Conservation (phyloP, 768 basidiomycete genomes). For the Cubamyces lactineus region DNA sequence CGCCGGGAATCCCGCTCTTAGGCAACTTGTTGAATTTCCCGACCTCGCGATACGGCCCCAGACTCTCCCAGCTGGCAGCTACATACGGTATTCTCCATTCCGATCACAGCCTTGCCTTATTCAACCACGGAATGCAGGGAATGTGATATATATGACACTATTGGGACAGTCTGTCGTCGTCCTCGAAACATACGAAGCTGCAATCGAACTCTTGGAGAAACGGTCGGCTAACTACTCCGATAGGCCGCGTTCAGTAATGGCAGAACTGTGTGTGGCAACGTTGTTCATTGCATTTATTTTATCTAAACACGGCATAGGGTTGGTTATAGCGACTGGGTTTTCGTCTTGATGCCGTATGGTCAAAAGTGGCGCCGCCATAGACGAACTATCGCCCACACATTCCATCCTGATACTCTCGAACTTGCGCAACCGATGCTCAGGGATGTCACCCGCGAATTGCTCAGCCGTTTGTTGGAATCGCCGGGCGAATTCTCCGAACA, state of each 20-base stretch:
- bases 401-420: constrained; percentile 26
- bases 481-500: constrained; percentile 11
- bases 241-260: constrained; percentile 71
- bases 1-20: constrained; percentile 25
- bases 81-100: constrained; percentile 18
- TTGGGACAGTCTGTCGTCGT: constrained; percentile 71
- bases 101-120: neutral
- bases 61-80: constrained; percentile 13
- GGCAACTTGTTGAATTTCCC: constrained; percentile 30
- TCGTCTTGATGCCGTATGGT: constrained; percentile 14
- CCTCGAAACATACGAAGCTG: constrained; percentile 60
- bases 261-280: constrained; percentile 57
- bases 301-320: neutral
- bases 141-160: constrained; percentile 64
- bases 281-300: too few species aligned
- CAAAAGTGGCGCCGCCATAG: constrained; percentile 19
- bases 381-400: constrained; percentile 2
- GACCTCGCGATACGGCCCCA: constrained; percentile 7
- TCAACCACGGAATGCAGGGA: constrained; percentile 44
- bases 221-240: constrained; percentile 75
- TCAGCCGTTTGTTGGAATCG: neutral
- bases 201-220: constrained; percentile 68
- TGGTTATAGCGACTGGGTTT: constrained; percentile 9
- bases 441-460: neutral
- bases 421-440: neutral